phyloP scores from a whole-genome alignment of 345 rosid genomes.

The Sonneratia alba region DNA sequence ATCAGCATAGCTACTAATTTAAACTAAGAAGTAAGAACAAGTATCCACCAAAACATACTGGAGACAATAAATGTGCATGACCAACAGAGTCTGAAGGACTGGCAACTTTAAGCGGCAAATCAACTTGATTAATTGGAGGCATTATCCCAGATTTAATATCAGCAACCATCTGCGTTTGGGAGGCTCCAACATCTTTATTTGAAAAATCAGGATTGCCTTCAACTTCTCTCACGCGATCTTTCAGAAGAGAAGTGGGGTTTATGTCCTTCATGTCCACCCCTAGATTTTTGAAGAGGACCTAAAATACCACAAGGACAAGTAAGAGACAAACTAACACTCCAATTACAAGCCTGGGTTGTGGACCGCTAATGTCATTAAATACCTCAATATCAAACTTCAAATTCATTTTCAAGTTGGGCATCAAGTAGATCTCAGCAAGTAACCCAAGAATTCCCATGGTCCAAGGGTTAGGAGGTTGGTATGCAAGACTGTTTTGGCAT shows the following conservation, averaged over 20 bases:
- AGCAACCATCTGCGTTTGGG: conserved; percentile 59
- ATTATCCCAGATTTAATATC: conserved; percentile 65
- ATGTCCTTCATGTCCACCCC: conserved; percentile 87
- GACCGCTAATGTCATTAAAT: conserved; percentile 1
- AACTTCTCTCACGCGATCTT: conserved; percentile 81
- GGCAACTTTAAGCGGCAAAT: conserved; percentile 57
- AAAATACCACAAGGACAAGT: conserved; percentile 5
- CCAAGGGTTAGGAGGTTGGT: conserved; percentile 99
- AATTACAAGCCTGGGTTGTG: not conserved
- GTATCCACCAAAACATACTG: conserved; percentile 37
- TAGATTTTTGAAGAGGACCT: conserved; percentile 90
- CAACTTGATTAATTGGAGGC: conserved; percentile 58
- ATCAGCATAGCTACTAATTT: not conserved
- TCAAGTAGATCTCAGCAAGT: conserved; percentile 82
- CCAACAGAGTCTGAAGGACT: conserved; percentile 57
- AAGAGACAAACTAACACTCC: not conserved
- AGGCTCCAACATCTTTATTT: conserved; percentile 67
- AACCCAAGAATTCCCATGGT: conserved; percentile 95
- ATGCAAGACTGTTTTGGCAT: conserved; percentile 87
- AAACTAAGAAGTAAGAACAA: not conserved
- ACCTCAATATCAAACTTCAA: conserved; percentile 99
- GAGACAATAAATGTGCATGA: conserved; percentile 59
- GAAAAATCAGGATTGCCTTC: conserved; percentile 98
- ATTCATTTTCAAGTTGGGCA: conserved; percentile 98
- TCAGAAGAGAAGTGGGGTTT: conserved; percentile 76